Percentiles rank a stretch among this genome's conserved stretches.
These are phyloP conservation scores for Penicillium roqueforti DNA, from an alignment of 495 filamentous ascomycete genomes.

Conservation along the genomic window DNA sequence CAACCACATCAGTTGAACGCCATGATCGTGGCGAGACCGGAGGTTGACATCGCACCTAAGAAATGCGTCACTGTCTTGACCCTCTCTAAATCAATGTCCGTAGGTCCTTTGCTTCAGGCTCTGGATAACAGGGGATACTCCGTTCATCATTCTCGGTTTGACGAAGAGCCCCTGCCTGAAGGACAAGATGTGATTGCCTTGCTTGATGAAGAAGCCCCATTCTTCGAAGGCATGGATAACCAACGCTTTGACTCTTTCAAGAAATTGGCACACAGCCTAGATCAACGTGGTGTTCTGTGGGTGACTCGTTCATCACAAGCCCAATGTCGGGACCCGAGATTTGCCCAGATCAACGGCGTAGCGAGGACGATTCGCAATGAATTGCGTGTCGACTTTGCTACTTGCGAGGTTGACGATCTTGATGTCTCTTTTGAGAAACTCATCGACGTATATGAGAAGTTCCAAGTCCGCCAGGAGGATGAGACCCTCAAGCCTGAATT, in stretches of 20 bases:
- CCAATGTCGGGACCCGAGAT: conserved; percentile 35
- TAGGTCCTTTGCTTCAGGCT: not conserved
- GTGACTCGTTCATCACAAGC: conserved; percentile 33
- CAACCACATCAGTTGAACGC: conserved; percentile 28
- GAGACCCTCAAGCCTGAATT: conserved; percentile 22
- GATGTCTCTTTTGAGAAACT: conserved; percentile 8
- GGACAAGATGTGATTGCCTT: conserved; percentile 34
- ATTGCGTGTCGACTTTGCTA: conserved; percentile 36
- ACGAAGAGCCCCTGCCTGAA: conserved; percentile 13
- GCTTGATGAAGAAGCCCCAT: conserved; percentile 30
- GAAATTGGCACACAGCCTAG: not conserved
- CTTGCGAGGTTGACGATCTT: conserved; percentile 36
- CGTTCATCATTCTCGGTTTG: conserved; percentile 18
- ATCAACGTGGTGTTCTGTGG: conserved; percentile 24
- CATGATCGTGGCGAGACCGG: conserved; percentile 28
- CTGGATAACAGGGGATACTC: conserved; percentile 14
- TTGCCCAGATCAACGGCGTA: conserved; percentile 32
- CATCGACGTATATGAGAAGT: conserved; percentile 21
- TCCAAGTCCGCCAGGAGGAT: conserved; percentile 12
- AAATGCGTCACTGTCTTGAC: not conserved
- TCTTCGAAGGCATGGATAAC: conserved; percentile 29
- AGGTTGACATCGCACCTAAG: not conserved
- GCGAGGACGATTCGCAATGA: conserved; percentile 43
- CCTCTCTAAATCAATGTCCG: not conserved
- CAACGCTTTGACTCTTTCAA: conserved; percentile 22